phyloP scores from a whole-genome alignment of 345 rosid species.

The Hypericum androsaemum region DNA sequence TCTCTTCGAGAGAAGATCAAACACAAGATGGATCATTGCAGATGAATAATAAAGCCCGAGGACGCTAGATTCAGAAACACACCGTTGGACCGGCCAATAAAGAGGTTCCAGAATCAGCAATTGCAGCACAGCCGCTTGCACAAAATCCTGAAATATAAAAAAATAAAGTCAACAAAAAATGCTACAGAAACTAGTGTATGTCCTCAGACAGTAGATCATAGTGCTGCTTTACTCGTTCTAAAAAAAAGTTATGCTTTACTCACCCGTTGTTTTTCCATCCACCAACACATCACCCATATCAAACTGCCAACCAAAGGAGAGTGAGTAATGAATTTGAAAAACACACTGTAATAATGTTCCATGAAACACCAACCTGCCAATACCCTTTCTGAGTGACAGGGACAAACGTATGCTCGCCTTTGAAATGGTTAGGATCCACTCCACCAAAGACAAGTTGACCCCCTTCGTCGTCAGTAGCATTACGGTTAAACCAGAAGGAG shows the following conservation, averaged over 20 bases:
- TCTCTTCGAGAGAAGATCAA: no score
- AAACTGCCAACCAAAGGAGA: conserved; percentile 35
- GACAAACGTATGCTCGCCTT: conserved; percentile 41
- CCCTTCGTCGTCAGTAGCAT: conserved; percentile 22
- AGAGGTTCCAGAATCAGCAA: conserved; percentile 99
- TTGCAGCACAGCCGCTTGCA: conserved; percentile 58
- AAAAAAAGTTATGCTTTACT: conserved; percentile 16
- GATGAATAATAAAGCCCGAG: no score
- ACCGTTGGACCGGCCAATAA: conserved; percentile 93
- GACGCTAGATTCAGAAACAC: conserved; percentile 13
- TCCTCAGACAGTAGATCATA: no score
- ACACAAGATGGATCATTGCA: no score
- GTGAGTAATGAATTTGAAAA: background rate
- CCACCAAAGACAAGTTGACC: conserved; percentile 59
- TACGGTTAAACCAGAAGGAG: conserved; percentile 45
- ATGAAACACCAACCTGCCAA: conserved; percentile 36
- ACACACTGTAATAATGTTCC: background rate
- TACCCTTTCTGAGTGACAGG: conserved; percentile 33
- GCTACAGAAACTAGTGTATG: background rate
- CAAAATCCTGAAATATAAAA: conserved; percentile 49
- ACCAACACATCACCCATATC: conserved; percentile 89
- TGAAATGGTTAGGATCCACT: conserved; percentile 39
- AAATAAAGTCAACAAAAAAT: conserved; percentile 8
- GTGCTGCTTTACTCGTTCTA: no score
- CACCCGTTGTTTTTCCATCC: conserved; percentile 21